Base-by-base conservation (phyloP, 139 green algal species). In the Micractinium sp. region DNA sequence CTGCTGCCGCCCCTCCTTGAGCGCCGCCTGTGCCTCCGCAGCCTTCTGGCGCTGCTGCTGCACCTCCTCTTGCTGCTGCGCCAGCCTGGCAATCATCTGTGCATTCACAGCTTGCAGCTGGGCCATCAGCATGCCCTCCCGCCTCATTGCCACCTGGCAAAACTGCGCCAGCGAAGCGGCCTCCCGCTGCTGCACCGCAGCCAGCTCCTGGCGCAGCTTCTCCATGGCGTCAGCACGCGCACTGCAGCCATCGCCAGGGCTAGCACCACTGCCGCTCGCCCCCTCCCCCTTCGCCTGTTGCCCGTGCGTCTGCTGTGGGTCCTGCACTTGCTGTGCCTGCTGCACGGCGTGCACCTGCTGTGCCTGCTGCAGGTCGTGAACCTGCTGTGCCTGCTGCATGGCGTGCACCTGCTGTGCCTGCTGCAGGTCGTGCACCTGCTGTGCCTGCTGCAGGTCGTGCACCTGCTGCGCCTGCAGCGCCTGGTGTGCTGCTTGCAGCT, bases 381-480 rank as follows among this genome's bases (percentile, higher is more conserved):
- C 47, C 47, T 56, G 47, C 47, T 56, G 47, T 56, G 47, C 47
- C 47, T 56, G 47, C 47, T 56, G 47, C 47, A 56, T 56, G 47
- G 5, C 47, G 47, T 16, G 47, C 47, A 9, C 47, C 47, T 56
- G 47, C 47, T 56, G 47, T 33, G 67, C 67, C 67, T 35, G 27
- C 9, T 31, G 67, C 67, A 18, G 23, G 23, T 75, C 67, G 20
- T 29, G 27, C 75, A 86, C 79, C 23, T 25, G 27, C 75, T 29
- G 16, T 36, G 75, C n/a, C 75, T 81, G 27, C 76, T 61, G 76
- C 76, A 56, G 36, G 74, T 86, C 78, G 41, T 47, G 56, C 41
- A 41, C 82, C 22, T 85, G 89, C 77, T 89, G 84, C 7, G 3
- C 13, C 71, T 38, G 71, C 71, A 39, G 71, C 31, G 71, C 18